Evolutionary conservation across 2,329 filamentous ascomycete species (phyloP), one percentile per base, ranked within the genome.

Genomic region (Colletotrichum chlorophyti): DNA sequence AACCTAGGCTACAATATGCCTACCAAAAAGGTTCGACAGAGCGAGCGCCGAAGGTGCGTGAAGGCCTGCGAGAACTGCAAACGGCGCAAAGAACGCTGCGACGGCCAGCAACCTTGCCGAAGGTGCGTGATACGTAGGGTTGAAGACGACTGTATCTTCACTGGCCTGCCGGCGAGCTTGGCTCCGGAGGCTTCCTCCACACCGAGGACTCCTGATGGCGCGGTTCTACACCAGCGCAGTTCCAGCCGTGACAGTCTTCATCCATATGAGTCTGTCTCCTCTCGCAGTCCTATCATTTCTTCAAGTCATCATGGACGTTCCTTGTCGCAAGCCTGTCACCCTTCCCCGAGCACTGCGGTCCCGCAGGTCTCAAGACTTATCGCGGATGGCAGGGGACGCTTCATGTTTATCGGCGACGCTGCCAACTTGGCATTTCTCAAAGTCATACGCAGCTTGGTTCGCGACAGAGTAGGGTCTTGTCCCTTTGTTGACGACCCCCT

Each of bases 341-440:
- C 58, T 8, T 58, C 45, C 19, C 58, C n/a, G 49, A 61, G 1
- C 43, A 43, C 55, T 10, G 42, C 41, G 11, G 65, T 66, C 14
- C 65, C 65, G 5, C 64, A 63, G 17, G 53, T 68, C 9, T 72
- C 72, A 8, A 64, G 71, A 1, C 65, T 74, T 10, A 63, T 74
- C 6, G 65, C 72, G 34, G 70, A 72, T 27, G 69, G 65, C 6
- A 64, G 68, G 31, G 70, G 69, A 14, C 68, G 66, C 26, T 70
- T 70, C 62, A 70, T 74, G 64, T 74, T 73, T 42, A 68, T 74
- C 24, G 71, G 72, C n/a, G 71, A 74, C 58, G 70, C 72, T 15
- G 70, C 70, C 7, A 72, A 70, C 4, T 26, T 74, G 6, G 70
- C 69, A 0, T 72, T 74, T 24, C 60, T 74, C 1, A 70, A 74